Conservation (phyloP, 495 filamentous ascomycete species). For the Neurospora sp. region DNA sequence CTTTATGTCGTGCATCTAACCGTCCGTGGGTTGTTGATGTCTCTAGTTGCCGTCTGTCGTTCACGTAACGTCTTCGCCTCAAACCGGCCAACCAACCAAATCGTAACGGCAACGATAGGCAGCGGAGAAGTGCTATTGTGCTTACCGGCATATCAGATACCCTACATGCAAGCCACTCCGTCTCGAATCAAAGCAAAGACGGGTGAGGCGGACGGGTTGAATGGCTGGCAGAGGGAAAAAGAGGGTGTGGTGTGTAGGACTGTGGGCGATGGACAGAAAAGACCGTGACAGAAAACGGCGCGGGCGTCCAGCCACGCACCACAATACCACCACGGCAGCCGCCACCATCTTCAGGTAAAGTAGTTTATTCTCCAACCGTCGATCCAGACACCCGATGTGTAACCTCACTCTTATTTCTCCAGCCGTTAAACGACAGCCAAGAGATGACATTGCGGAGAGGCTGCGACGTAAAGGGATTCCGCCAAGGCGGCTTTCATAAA, state of each 20-base stretch:
- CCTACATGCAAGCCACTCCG: background rate
- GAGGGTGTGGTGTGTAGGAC: background rate
- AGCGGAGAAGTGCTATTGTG: background rate
- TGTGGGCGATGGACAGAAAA: background rate
- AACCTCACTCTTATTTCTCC: background rate
- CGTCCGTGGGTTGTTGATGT: background rate
- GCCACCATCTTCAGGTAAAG: background rate
- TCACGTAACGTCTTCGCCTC: background rate
- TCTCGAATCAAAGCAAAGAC: background rate
- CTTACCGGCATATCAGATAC: background rate
- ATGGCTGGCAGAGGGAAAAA: background rate
- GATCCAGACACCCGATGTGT: background rate
- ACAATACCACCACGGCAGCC: background rate
- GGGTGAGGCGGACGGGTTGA: background rate
- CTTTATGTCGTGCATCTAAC: background rate
- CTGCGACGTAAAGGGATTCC: background rate
- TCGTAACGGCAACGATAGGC: background rate
- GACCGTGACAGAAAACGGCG: background rate
- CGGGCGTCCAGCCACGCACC: background rate
- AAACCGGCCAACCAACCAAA: background rate
- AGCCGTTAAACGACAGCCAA: background rate
- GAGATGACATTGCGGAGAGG: background rate
- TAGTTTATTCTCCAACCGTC: background rate
- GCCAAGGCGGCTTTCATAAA: background rate
- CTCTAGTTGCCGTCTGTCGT: background rate